A percentile compares a stretch with the other conserved stretches of the same genome.
phyloP scores from a whole-genome alignment of 257 asterid species.

The Nyctanthes arbortristis region DNA sequence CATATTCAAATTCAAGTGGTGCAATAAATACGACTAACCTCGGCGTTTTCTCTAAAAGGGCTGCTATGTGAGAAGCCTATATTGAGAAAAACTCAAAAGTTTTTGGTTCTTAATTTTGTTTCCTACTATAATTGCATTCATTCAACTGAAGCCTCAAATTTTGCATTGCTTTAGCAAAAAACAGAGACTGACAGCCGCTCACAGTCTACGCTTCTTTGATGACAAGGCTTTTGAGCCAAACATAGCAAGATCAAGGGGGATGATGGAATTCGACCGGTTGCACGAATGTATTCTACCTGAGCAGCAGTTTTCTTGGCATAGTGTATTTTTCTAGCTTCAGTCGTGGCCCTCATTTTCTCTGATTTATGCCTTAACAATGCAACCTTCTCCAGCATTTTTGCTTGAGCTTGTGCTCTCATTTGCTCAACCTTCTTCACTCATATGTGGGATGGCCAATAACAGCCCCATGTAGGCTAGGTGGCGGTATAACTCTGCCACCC shows the following conservation, averaged over 20 bases:
- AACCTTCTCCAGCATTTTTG: constrained; percentile 81
- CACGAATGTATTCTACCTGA: constrained; percentile 76
- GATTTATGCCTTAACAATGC: constrained; percentile 85
- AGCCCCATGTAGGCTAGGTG: too few relatives aligned
- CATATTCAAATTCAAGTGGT: too few relatives aligned
- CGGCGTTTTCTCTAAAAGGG: too few relatives aligned
- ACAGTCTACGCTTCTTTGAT: not conserved
- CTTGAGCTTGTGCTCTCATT: constrained; percentile 82
- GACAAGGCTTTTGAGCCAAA: constrained; percentile 41
- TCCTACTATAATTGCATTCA: not conserved
- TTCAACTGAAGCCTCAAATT: not conserved
- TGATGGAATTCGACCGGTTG: constrained; percentile 80
- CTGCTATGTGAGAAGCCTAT: too few relatives aligned
- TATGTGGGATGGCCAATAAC: too few relatives aligned
- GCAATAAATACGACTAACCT: too few relatives aligned
- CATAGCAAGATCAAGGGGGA: constrained; percentile 71
- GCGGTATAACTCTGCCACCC: too few relatives aligned
- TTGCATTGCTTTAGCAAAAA: not conserved
- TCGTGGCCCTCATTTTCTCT: constrained; percentile 73
- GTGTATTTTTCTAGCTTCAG: constrained; percentile 68
- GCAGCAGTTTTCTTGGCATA: constrained; percentile 74
- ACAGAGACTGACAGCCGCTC: not conserved
- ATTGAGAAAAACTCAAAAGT: not conserved
- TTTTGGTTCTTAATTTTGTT: not conserved
- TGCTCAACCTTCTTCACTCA: constrained; percentile 60